A percentile compares a stretch with the other conserved stretches of the same genome.
Conservation (phyloP, 2,329 filamentous ascomycete genomes). For the Sporothrix phasma region DNA sequence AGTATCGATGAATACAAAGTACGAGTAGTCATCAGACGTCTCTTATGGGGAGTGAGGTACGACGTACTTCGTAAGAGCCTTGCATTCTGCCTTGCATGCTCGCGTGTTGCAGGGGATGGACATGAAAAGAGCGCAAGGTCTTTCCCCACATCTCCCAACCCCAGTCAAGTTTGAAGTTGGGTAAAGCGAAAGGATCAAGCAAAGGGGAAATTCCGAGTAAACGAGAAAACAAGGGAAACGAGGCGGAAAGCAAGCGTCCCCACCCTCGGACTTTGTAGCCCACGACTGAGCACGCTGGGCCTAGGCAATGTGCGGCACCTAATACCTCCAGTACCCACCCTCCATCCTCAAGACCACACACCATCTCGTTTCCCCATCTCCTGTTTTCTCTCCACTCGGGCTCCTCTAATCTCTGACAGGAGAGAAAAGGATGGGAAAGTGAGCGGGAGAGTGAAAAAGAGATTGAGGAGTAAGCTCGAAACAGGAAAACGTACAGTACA, state of each 20-base stretch:
- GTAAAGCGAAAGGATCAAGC: not conserved
- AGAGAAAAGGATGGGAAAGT: not conserved
- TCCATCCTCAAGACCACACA: constrained; percentile 9
- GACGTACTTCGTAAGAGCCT: too few relatives aligned
- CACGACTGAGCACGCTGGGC: not conserved
- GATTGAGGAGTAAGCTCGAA: not conserved
- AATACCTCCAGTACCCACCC: not conserved
- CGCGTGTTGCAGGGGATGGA: not conserved
- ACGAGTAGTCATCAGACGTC: too few relatives aligned
- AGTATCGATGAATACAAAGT: too few relatives aligned
- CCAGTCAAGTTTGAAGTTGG: not conserved
- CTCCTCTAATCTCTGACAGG: constrained; percentile 11
- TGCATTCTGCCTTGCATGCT: too few relatives aligned
- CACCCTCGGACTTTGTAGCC: not conserved
- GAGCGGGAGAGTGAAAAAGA: not conserved
- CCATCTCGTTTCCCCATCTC: not conserved
- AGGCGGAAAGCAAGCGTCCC: not conserved
- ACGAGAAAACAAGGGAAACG: not conserved
- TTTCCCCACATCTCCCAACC: not conserved
- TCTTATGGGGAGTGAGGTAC: too few relatives aligned
- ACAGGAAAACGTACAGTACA: not conserved
- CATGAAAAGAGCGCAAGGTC: not conserved
- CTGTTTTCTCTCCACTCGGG: not conserved
- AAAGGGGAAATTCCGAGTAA: not conserved
- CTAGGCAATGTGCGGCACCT: not conserved